Evolutionary conservation across 306 rosid species (phyloP).

Genomic region (Malus orientalis): DNA sequence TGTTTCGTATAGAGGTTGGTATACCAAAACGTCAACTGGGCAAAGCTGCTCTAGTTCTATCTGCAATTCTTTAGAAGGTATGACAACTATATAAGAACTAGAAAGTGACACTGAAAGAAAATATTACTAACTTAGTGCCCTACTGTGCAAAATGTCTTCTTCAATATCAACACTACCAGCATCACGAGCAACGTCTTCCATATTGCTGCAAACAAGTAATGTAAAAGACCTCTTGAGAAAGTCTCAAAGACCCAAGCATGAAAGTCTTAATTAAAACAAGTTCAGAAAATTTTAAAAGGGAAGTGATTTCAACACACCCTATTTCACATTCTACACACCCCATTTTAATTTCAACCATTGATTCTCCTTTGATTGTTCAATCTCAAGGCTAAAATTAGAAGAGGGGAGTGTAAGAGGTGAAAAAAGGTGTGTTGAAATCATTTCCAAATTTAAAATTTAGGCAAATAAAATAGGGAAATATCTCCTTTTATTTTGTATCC

Average conservation of each 20-base stretch:
- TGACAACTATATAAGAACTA: constrained; percentile 21
- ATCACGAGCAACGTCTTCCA: constrained; percentile 87
- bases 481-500: not conserved
- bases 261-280: too few relatives aligned
- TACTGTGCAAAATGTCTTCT: constrained; percentile 74
- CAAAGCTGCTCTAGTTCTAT: constrained; percentile 70
- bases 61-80: constrained; percentile 52
- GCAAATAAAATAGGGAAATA: not conserved
- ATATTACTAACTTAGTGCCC: constrained; percentile 29
- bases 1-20: constrained; percentile 83
- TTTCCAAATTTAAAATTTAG: not conserved
- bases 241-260: not conserved
- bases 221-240: not conserved
- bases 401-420: too few relatives aligned
- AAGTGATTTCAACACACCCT: too few relatives aligned
- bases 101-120: constrained; percentile 9
- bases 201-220: constrained; percentile 57
- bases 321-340: too few relatives aligned
- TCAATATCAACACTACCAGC: constrained; percentile 89
- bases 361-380: too few relatives aligned
- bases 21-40: constrained; percentile 39
- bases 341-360: too few relatives aligned
- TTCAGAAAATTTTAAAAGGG: too few relatives aligned
- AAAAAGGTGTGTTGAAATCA: too few relatives aligned
- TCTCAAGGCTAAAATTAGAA: too few relatives aligned